Conservation (phyloP, 2,329 filamentous ascomycete species). For the Helotiales sp. region DNA sequence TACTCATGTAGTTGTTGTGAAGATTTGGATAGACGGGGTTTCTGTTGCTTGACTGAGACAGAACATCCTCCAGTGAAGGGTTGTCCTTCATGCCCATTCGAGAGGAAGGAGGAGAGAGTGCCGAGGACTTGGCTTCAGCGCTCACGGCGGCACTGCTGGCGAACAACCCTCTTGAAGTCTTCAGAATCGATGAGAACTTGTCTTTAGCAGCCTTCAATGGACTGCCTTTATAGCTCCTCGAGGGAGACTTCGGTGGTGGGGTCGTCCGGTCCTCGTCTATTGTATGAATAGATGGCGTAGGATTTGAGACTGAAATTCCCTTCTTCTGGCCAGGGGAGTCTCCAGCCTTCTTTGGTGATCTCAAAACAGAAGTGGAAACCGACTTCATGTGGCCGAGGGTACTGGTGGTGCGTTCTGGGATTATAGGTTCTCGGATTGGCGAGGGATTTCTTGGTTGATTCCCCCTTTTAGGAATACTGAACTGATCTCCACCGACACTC, state of each 20-base stretch:
- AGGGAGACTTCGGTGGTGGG: slow-evolving; percentile 56
- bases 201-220: slow-evolving; percentile 91
- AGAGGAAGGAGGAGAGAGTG: slow-evolving; percentile 59
- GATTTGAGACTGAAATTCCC: slow-evolving; percentile 63
- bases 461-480: slow-evolving; percentile 50
- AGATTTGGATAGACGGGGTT: slow-evolving; percentile 52
- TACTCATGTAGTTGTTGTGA: slow-evolving; percentile 41
- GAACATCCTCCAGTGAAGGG: slow-evolving; percentile 53
- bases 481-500: slow-evolving; percentile 54
- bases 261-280: slow-evolving; percentile 29
- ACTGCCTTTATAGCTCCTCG: slow-evolving; percentile 67
- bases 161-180: slow-evolving; percentile 84
- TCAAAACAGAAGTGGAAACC: slow-evolving; percentile 63
- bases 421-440: slow-evolving; percentile 38
- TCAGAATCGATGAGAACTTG: slow-evolving; percentile 88
- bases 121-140: slow-evolving; percentile 63
- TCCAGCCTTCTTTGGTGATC: slow-evolving; percentile 52
- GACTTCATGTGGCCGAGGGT: slow-evolving; percentile 63
- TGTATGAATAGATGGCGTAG: slow-evolving; percentile 60
- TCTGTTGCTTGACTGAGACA: slow-evolving; percentile 44
- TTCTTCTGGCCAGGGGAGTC: slow-evolving; percentile 55
- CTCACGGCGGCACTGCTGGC: slow-evolving; percentile 73
- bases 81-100: slow-evolving; percentile 52
- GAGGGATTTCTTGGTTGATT: slow-evolving; percentile 43
- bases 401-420: slow-evolving; percentile 41